Base-by-base conservation (phyloP, 2,329 filamentous ascomycete species). In the Pezicula neosporulosa region DNA sequence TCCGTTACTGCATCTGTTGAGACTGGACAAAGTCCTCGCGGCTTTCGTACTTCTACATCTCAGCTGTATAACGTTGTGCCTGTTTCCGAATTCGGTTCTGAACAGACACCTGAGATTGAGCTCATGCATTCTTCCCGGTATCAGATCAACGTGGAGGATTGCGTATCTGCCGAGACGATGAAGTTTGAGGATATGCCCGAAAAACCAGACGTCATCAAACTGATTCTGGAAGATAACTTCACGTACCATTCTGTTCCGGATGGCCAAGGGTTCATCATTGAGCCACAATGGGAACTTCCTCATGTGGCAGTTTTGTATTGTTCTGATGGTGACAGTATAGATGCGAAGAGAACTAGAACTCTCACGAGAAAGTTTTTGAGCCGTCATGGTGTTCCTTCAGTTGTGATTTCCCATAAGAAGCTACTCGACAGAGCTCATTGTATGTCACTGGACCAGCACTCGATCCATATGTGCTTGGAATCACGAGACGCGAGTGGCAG, bases 61-160 rank as follows among this genome's bases (percentile, higher is more conserved):
- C 73, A 73, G 28, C 64, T 77, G 30, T 79, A 76, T 63, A 79
- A 77, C 62, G 75, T 79, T 41, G 72, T 79, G 42, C 75, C 75
- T 15, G 71, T 78, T 49, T 74, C 74, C 3, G 72, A 72, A 2
- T 78, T 78, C 60, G 75, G 75, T 10, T 72, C 71, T 12, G 62
- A 68, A 42, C 66, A 68, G 41, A 68, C 71, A 13, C 75, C 75
- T 1, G 75, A 79, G 51, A 73, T 78, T 18, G 75, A 78, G 60
- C 71, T 79, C 45, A 76, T 78, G 67, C 73, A 77, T 48, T 76
- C 74, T 7, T 77, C 75, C 30, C 72, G 70, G 12, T 74, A 72
- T 52, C 75, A 78, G 53, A 77, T 79, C 66, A 73, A 74, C 55
- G 73, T 78, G 5, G 75, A 79, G 49, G 70, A 73, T 27, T 79